A percentile compares a stretch with the other conserved stretches of the same genome.
phyloP scores from a whole-genome alignment of 768 basidiomycete species.

The Pilatotrama ljubarskyi region DNA sequence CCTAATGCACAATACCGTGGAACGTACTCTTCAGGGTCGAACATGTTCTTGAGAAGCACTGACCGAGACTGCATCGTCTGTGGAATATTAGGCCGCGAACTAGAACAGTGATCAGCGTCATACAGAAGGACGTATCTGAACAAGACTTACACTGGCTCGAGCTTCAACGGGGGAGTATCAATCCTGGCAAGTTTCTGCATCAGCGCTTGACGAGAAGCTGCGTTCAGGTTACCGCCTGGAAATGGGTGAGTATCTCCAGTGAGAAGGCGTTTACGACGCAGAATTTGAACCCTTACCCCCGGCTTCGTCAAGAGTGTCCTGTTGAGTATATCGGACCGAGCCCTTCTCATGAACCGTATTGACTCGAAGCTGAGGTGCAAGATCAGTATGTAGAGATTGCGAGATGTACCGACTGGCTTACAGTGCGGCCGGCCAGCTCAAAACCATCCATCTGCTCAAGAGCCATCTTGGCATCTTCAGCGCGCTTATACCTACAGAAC shows the following conservation, averaged over 20 bases:
- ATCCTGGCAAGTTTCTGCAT: conserved; percentile 99
- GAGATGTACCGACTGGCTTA: conserved; percentile 38
- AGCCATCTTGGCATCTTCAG: conserved; percentile 96
- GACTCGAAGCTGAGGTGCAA: conserved; percentile 65
- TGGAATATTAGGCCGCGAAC: conserved; percentile 77
- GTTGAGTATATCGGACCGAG: conserved; percentile 68
- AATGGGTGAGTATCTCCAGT: neutral
- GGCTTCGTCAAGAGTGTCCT: conserved; percentile 85
- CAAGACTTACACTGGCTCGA: conserved; percentile 67
- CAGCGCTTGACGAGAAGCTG: conserved; percentile 96
- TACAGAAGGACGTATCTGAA: neutral
- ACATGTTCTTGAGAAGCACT: conserved; percentile 93
- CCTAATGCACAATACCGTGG: neutral
- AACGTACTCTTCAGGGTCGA: conserved; percentile 55
- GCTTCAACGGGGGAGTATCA: conserved; percentile 59
- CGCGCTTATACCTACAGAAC: conserved; percentile 72
- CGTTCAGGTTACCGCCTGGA: conserved; percentile 94
- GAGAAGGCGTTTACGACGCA: neutral
- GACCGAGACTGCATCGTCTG: conserved; percentile 87
- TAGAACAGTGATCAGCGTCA: conserved; percentile 30
- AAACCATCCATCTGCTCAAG: conserved; percentile 99
- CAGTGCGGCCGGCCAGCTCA: conserved; percentile 92
- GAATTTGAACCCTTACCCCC: conserved; percentile 56
- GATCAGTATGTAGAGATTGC: conserved; percentile 20
- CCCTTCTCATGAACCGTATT: conserved; percentile 94